Evolutionary conservation across 202 grass and related monocot genomes (phyloP), one percentile per base, ranked within the genome.

Genomic region (Dendrocalamus latiflorus): DNA sequence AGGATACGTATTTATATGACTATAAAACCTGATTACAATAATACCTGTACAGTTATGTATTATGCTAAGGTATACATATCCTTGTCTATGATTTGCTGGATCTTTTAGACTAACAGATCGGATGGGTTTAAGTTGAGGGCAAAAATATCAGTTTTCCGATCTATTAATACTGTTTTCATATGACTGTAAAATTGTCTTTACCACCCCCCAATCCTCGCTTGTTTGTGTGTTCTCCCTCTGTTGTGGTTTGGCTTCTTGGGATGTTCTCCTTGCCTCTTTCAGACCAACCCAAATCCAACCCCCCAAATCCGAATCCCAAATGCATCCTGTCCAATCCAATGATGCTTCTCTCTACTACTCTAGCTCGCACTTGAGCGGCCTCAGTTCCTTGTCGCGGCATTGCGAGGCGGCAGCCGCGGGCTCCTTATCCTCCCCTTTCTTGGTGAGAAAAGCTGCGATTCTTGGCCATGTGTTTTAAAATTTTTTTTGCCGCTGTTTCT

Each of bases 201-300:
- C 5, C 34, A 36, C 34, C 34, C 34, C 34, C 34, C 34, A 36
- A 36, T 22, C 1, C 15, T 37, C 21, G 50, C 30, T 2, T 59
- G 72, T 82, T 68, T 3, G 21, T 54, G 59, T 49, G 4, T 43
- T 28, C 37, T 22, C 42, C 38, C 7, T 47, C 54, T 72, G 66
- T 25, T 77, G 72, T 77, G 74, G 38, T 88, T 56, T 59, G 80
- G 86, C 68, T 79, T 73, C 51, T 85, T 70, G 87, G 77, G 82
- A 59, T 86, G 77, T 89, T 89, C 77, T 85, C 77, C 39, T 71
- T 85, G 77, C 76, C 64, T 58, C 65, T 70, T 82, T 62, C 66
- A 24, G 83, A 90, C 73, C 58, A 82, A 90, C 70, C 88, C 62
- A 59, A 67, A 79, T 39, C 82, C 54, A 54, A 75, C 24, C 44